Percentiles rank a stretch among this genome's conserved stretches.
Conservation (phyloP, 495 filamentous ascomycete species). For the Pyrenopolyporus hunteri region DNA sequence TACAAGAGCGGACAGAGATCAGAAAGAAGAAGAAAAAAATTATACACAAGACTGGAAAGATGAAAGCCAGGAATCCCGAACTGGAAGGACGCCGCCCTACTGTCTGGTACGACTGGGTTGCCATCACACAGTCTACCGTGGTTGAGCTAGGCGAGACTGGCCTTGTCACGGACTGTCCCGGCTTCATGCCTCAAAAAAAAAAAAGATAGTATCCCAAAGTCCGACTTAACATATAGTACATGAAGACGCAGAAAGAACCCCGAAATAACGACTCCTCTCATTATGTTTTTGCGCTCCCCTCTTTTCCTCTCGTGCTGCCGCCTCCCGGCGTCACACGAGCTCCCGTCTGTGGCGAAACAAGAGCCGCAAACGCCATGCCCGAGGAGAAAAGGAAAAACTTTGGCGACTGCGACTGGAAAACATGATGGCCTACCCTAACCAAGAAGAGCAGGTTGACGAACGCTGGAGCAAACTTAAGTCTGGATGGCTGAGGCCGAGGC, state of each 20-base stretch:
- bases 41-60: conserved; percentile 37
- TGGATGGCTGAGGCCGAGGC: background rate
- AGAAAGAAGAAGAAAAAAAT: conserved; percentile 27
- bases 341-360: conserved; percentile 27
- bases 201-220: conserved; percentile 8
- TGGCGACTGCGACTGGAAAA: conserved; percentile 25
- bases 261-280: conserved; percentile 31
- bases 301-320: conserved; percentile 33
- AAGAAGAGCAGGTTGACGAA: conserved; percentile 14
- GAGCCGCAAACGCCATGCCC: conserved; percentile 32
- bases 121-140: conserved; percentile 27
- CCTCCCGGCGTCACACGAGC: conserved; percentile 37
- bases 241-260: conserved; percentile 30
- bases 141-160: conserved; percentile 11
- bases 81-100: conserved; percentile 29
- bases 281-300: conserved; percentile 31
- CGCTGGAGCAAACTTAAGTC: background rate
- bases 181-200: conserved; percentile 22
- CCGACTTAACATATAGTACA: conserved; percentile 37
- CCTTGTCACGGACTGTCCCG: conserved; percentile 8
- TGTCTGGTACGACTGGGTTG: conserved; percentile 27
- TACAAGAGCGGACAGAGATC: conserved; percentile 27
- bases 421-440: conserved; percentile 3
- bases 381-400: conserved; percentile 9
- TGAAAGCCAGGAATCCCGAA: conserved; percentile 22